These are phyloP conservation scores for Aspergillus sclerotioniger DNA, from an alignment of 495 filamentous ascomycete genomes.

Conservation along the genomic window DNA sequence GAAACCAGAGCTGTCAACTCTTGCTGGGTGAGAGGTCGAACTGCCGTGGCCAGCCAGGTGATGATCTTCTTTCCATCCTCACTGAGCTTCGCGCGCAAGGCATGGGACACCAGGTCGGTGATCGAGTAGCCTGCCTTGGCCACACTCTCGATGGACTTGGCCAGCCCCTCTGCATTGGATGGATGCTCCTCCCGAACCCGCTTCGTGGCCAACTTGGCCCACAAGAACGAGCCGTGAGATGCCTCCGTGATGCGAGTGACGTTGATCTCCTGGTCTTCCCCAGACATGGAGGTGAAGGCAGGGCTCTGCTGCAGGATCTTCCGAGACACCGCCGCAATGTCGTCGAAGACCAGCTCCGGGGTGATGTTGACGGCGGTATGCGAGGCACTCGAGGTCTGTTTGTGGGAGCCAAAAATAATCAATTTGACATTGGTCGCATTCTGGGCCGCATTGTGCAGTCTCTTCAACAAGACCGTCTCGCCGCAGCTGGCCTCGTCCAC, in stretches of 20 bases:
- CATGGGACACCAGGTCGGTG: slow-evolving; percentile 29
- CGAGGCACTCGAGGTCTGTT: slow-evolving; percentile 10
- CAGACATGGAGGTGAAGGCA: slow-evolving; percentile 11
- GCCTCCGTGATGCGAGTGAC: slow-evolving; percentile 36
- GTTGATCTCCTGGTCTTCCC: slow-evolving; percentile 25
- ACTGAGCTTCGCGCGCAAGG: slow-evolving; percentile 19
- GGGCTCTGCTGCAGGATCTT: slow-evolving; percentile 9
- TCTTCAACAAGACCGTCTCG: slow-evolving; percentile 25
- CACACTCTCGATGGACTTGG: slow-evolving; percentile 25
- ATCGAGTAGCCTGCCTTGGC: slow-evolving; percentile 25
- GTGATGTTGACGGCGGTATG: slow-evolving; percentile 15
- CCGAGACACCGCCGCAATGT: slow-evolving; percentile 22
- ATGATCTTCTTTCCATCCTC: slow-evolving; percentile 31
- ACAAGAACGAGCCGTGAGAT: slow-evolving; percentile 36
- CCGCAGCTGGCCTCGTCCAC: slow-evolving; percentile 35
- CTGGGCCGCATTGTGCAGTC: slow-evolving; percentile 24
- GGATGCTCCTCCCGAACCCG: slow-evolving; percentile 21
- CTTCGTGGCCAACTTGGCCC: slow-evolving; percentile 38
- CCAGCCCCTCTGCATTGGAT: slow-evolving; percentile 21
- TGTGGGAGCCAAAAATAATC: slow-evolving; percentile 32
- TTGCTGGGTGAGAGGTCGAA: slow-evolving; percentile 28
- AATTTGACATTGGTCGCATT: slow-evolving; percentile 28
- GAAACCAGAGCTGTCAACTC: slow-evolving; percentile 30
- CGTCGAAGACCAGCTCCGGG: slow-evolving; percentile 24
- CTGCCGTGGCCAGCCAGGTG: slow-evolving; percentile 33